phyloP scores from a whole-genome alignment of 2,329 filamentous ascomycete species.

The Scedosporium minutisporum region DNA sequence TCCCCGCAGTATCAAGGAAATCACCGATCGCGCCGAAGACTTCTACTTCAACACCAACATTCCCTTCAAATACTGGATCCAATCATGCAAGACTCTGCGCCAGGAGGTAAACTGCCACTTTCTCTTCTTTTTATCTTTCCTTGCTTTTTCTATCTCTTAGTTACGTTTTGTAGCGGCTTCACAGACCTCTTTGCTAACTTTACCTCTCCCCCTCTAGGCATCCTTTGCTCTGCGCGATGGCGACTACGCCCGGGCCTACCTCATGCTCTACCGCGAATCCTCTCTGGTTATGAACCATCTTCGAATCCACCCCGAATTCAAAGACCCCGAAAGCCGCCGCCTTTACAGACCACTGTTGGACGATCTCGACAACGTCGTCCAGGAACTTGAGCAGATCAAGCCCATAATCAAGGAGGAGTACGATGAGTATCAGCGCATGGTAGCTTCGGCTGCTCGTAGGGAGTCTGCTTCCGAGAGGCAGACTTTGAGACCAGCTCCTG shows the following conservation, averaged over 20 bases:
- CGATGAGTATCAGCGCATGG: slow-evolving; percentile 36
- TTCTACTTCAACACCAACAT: slow-evolving; percentile 75
- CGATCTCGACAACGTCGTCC: slow-evolving; percentile 48
- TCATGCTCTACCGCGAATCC: slow-evolving; percentile 84
- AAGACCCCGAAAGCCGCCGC: slow-evolving; percentile 53
- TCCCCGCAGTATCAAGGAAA: slow-evolving; percentile 57
- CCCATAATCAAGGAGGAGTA: slow-evolving; percentile 65
- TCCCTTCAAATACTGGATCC: slow-evolving; percentile 69
- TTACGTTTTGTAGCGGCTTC: not conserved
- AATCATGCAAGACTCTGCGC: slow-evolving; percentile 68
- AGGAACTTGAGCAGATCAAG: slow-evolving; percentile 67
- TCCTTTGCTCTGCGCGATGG: slow-evolving; percentile 76
- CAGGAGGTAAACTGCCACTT: slow-evolving; percentile 58
- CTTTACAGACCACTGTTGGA: slow-evolving; percentile 45
- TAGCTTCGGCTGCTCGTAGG: not conserved
- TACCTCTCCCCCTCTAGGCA: slow-evolving; percentile 45
- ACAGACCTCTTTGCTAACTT: not conserved
- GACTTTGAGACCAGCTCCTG: slow-evolving; percentile 18
- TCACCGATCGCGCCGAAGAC: slow-evolving; percentile 63
- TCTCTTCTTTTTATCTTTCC: not conserved
- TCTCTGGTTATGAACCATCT: slow-evolving; percentile 72
- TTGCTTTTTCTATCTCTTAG: not conserved
- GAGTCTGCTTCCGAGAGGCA: not conserved
- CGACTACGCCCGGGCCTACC: slow-evolving; percentile 79
- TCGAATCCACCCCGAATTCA: slow-evolving; percentile 65